Evolutionary conservation across 371 early-diverging fungal species (phyloP).

Genomic region (Syncephalis fuscata): DNA sequence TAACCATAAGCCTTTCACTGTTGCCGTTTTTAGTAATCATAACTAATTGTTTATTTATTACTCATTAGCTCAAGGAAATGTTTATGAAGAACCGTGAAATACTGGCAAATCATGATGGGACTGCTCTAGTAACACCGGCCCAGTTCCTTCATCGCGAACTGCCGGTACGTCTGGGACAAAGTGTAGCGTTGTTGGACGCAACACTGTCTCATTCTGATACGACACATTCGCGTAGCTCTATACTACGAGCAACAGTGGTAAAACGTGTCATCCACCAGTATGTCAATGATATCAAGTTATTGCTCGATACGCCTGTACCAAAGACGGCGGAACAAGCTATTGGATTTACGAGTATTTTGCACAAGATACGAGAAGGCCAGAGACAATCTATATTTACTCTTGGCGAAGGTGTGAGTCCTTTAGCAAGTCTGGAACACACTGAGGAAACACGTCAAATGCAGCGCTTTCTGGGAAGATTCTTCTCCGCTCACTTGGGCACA

Average conservation of each 20-base stretch:
- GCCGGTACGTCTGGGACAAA: conserved; percentile 46
- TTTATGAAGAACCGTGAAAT: conserved; percentile 10
- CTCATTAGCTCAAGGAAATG: neutral
- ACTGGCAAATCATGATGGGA: conserved; percentile 14
- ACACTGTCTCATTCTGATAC: conserved; percentile 12
- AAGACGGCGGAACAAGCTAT: conserved; percentile 11
- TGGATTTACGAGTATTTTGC: conserved; percentile 23
- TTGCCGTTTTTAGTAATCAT: too few species aligned
- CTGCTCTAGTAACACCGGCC: conserved; percentile 24
- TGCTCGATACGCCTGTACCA: conserved; percentile 19
- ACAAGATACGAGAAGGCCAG: conserved; percentile 16
- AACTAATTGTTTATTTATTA: too few species aligned
- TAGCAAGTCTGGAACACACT: conserved; percentile 6
- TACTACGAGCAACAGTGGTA: too few species aligned
- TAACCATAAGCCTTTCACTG: too few species aligned
- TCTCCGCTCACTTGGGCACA: conserved; percentile 36
- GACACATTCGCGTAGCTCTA: conserved; percentile 15
- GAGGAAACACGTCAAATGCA: neutral
- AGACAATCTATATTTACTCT: conserved; percentile 18
- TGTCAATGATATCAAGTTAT: conserved; percentile 20
- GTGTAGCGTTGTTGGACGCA: neutral
- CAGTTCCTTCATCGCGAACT: conserved; percentile 46
- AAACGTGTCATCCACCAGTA: conserved; percentile 19
- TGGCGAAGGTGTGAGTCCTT: conserved; percentile 17
- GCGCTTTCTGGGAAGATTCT: conserved; percentile 22